phyloP scores from a whole-genome alignment of 441 rosid species.

The Aquilaria agallochum region DNA sequence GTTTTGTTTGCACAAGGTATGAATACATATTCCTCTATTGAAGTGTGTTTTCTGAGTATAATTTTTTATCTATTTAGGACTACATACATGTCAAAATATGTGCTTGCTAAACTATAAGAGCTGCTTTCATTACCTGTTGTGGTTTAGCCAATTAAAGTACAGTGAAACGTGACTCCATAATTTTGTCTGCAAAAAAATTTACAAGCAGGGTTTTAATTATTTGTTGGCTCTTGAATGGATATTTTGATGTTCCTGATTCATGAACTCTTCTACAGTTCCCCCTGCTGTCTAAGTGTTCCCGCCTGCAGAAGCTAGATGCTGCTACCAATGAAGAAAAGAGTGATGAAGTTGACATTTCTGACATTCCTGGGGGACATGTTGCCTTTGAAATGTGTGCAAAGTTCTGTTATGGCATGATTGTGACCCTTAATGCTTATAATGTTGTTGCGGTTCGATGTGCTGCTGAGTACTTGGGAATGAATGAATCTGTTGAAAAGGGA shows the following conservation, averaged over 20 bases:
- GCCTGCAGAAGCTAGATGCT: slow-evolving; percentile 57
- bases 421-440: slow-evolving; percentile 73
- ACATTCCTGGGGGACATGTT: slow-evolving; percentile 71
- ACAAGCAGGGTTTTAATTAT: neutral
- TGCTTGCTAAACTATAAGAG: slow-evolving; percentile 1
- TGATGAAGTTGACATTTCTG: slow-evolving; percentile 53
- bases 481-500: slow-evolving; percentile 72
- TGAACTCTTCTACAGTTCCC: slow-evolving; percentile 57
- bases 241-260: slow-evolving; percentile 12
- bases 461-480: slow-evolving; percentile 76
- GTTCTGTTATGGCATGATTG: slow-evolving; percentile 78
- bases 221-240: neutral
- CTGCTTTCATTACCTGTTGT: neutral
- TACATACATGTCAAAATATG: slow-evolving; percentile 1
- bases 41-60: neutral
- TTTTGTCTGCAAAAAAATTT: too few species aligned
- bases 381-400: slow-evolving; percentile 83
- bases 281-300: slow-evolving; percentile 67
- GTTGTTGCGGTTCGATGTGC: slow-evolving; percentile 69
- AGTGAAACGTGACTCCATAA: too few species aligned
- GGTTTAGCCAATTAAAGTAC: neutral
- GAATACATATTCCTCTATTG: slow-evolving; percentile 1
- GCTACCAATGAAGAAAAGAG: slow-evolving; percentile 33
- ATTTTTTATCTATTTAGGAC: slow-evolving; percentile 2
- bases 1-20: slow-evolving; percentile 83